phyloP scores from a whole-genome alignment of 768 basidiomycete species.

The Phallus indusiatus region DNA sequence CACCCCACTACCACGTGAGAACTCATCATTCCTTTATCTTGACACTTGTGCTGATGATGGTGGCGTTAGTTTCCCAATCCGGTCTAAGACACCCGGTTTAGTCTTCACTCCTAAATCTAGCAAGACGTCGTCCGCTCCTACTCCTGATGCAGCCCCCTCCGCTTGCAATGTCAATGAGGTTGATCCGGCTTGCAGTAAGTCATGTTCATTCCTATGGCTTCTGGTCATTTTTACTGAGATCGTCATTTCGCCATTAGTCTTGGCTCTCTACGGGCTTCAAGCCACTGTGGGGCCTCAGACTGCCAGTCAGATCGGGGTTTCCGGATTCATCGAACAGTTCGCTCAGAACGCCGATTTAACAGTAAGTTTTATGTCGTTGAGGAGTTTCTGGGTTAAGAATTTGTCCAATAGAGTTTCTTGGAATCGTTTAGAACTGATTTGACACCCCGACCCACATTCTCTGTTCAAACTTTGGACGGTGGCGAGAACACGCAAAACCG shows the following conservation, averaged over 20 bases:
- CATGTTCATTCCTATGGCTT: constrained; percentile 29
- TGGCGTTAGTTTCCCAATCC: not conserved
- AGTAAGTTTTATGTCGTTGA: constrained; percentile 6
- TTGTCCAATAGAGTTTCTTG: constrained; percentile 4
- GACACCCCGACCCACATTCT: constrained; percentile 8
- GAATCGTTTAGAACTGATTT: constrained; percentile 10
- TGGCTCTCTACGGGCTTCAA: constrained; percentile 28
- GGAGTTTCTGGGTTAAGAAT: not conserved
- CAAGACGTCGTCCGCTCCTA: not conserved
- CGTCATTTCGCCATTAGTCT: constrained; percentile 13
- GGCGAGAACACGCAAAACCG: constrained; percentile 8
- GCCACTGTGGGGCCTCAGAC: constrained; percentile 12
- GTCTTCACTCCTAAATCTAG: not conserved
- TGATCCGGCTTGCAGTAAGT: not conserved
- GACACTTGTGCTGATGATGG: not conserved
- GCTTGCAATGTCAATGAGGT: not conserved
- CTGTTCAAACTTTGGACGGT: constrained; percentile 7
- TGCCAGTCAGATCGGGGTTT: constrained; percentile 15
- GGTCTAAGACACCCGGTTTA: not conserved
- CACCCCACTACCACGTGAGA: constrained; percentile 22
- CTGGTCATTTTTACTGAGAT: not conserved
- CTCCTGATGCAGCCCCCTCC: not conserved
- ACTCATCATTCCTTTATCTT: not conserved
- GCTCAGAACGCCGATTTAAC: constrained; percentile 15
- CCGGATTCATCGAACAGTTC: constrained; percentile 16